Percentiles rank a stretch among this genome's conserved stretches.
These are phyloP conservation scores for Noccaea bulbosa DNA, from an alignment of 345 rosid species.

Conservation along the genomic window DNA sequence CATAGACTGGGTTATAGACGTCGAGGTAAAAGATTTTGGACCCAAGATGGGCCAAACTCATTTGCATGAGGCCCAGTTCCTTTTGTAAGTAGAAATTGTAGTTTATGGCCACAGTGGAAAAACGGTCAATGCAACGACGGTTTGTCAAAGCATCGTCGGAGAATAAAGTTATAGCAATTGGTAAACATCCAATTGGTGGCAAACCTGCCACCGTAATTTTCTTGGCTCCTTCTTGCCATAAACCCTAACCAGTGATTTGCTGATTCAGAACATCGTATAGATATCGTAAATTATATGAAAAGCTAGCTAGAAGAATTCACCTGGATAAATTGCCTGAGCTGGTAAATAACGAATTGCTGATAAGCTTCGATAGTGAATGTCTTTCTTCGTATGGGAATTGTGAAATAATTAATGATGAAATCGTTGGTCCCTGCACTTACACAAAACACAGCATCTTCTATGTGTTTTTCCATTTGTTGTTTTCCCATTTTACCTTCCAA, in stretches of 20 bases:
- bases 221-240: slow-evolving; percentile 67
- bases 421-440: slow-evolving; percentile 50
- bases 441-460: slow-evolving; percentile 37
- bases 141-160: slow-evolving; percentile 46
- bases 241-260: slow-evolving; percentile 43
- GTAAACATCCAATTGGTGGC: slow-evolving; percentile 88
- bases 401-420: slow-evolving; percentile 36
- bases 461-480: slow-evolving; percentile 43
- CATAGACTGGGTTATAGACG: slow-evolving; percentile 54
- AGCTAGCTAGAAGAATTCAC: slow-evolving; percentile 25
- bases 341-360: slow-evolving; percentile 59
- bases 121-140: slow-evolving; percentile 61
- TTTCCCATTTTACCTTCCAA: slow-evolving; percentile 37
- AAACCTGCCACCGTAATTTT: slow-evolving; percentile 50
- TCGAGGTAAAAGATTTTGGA: slow-evolving; percentile 50
- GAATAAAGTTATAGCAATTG: slow-evolving; percentile 62
- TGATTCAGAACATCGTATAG: no score
- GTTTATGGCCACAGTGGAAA: slow-evolving; percentile 50
- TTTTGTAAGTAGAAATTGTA: slow-evolving; percentile 57
- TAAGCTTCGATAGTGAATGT: slow-evolving; percentile 57
- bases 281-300: not conserved
- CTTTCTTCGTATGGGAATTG: slow-evolving; percentile 56
- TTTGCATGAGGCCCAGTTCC: slow-evolving; percentile 51
- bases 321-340: slow-evolving; percentile 54
- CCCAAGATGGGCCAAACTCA: slow-evolving; percentile 42